Conservation (phyloP, 768 basidiomycete genomes). For the Boletus speciosus region DNA sequence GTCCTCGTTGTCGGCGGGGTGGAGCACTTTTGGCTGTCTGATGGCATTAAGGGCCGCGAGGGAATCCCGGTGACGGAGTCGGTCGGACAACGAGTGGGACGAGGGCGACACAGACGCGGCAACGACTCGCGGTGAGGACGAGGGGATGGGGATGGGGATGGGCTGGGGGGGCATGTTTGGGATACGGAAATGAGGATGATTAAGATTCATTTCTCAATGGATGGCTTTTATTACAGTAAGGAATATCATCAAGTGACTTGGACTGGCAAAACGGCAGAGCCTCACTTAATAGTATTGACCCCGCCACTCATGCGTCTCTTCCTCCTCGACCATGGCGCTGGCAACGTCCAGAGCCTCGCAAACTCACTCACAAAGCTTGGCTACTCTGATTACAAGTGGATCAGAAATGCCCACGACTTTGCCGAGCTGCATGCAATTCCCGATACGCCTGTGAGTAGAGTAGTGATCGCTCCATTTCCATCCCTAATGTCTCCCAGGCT, state of each 20-base stretch:
- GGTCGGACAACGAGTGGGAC: constrained; percentile 42
- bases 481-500: constrained; percentile 48
- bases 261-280: too few species aligned
- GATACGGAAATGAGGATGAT: constrained; percentile 11
- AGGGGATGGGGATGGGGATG: constrained; percentile 47
- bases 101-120: constrained; percentile 56
- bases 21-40: constrained; percentile 66
- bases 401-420: constrained; percentile 77
- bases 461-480: constrained; percentile 17
- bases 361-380: constrained; percentile 86
- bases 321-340: constrained; percentile 95
- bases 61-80: constrained; percentile 38
- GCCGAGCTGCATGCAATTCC: constrained; percentile 37
- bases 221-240: constrained; percentile 8
- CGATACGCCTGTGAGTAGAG: constrained; percentile 69
- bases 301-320: constrained; percentile 54
- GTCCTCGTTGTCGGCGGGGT: constrained; percentile 78
- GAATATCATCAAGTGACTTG: too few species aligned
- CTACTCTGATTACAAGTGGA: constrained; percentile 80
- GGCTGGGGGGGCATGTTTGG: constrained; percentile 43
- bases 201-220: constrained; percentile 1
- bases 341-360: constrained; percentile 90
- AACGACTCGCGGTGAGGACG: constrained; percentile 31
- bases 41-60: constrained; percentile 34
- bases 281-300: background rate